Conservation (phyloP, 2,329 filamentous ascomycete genomes). For the Lachnellula occidentalis region DNA sequence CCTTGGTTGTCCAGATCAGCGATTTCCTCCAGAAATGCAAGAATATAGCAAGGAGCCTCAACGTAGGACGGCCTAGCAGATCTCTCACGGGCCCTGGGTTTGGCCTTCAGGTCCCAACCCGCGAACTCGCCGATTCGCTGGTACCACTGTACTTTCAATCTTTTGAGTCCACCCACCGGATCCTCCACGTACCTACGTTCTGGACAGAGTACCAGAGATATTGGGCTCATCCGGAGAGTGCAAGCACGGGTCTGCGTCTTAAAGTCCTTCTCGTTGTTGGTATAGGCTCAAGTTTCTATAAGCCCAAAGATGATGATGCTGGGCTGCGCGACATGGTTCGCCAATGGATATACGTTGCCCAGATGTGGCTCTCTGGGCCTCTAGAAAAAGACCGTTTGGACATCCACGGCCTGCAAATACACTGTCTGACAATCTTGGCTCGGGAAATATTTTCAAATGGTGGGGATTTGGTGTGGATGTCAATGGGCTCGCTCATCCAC, state of each 20-base stretch:
- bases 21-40: slow-evolving; percentile 33
- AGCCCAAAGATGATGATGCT: slow-evolving; percentile 21
- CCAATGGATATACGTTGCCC: slow-evolving; percentile 38
- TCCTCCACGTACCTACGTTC: slow-evolving; percentile 49
- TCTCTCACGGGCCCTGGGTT: slow-evolving; percentile 24
- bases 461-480: slow-evolving; percentile 38
- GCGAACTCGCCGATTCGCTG: slow-evolving; percentile 34
- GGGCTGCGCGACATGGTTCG: slow-evolving; percentile 28
- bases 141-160: slow-evolving; percentile 42
- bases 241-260: slow-evolving; percentile 26
- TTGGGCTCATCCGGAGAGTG: slow-evolving; percentile 36
- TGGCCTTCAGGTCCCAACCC: not conserved
- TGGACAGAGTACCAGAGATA: slow-evolving; percentile 42
- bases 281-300: slow-evolving; percentile 35
- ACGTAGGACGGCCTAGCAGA: slow-evolving; percentile 33
- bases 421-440: slow-evolving; percentile 36
- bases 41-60: slow-evolving; percentile 29
- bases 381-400: slow-evolving; percentile 35
- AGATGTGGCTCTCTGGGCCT: slow-evolving; percentile 38
- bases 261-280: slow-evolving; percentile 38
- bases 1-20: slow-evolving; percentile 25
- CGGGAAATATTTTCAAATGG: slow-evolving; percentile 39
- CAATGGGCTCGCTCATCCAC: slow-evolving; percentile 37
- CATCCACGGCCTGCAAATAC: slow-evolving; percentile 35
- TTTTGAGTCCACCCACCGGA: slow-evolving; percentile 46